Conservation (phyloP, 257 asterid genomes). For the Avicennia marina region DNA sequence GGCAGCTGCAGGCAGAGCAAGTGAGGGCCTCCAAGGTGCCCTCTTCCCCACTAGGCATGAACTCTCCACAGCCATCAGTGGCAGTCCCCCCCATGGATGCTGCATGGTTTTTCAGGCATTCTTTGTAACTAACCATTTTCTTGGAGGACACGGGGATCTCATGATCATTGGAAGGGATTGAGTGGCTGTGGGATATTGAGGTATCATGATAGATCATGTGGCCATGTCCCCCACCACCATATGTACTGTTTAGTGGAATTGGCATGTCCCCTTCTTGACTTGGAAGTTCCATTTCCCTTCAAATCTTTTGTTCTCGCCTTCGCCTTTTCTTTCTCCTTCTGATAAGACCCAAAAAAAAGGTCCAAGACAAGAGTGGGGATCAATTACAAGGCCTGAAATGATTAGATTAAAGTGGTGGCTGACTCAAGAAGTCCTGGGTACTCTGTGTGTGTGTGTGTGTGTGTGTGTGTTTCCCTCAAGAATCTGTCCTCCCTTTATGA, state of each 20-base stretch:
- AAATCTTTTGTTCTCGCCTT: not conserved
- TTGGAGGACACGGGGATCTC: conserved; percentile 37
- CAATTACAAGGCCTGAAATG: conserved; percentile 27
- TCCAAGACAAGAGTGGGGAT: conserved; percentile 20
- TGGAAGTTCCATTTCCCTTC: conserved; percentile 49
- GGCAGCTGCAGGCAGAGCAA: conserved; percentile 86
- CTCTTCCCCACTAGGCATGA: conserved; percentile 87
- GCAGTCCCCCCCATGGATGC: conserved; percentile 92
- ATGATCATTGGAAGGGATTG: too few species aligned
- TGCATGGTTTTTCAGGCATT: conserved; percentile 90
- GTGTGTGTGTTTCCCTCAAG: too few species aligned
- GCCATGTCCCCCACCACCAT: conserved; percentile 48
- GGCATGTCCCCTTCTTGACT: conserved; percentile 49
- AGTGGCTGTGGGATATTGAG: not conserved
- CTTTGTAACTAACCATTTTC: conserved; percentile 50
- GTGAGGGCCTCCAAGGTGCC: conserved; percentile 69
- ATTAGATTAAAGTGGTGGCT: conserved; percentile 7
- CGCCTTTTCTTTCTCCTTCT: not conserved
- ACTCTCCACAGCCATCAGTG: conserved; percentile 92
- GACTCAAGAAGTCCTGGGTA: conserved; percentile 1
- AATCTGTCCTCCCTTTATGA: conserved; percentile 5
- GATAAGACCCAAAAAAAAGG: conserved; percentile 56
- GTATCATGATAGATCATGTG: conserved; percentile 45
- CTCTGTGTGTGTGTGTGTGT: too few species aligned
- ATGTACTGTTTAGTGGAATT: conserved; percentile 63